phyloP scores from a whole-genome alignment of 305 asterid species.

The Caryopteris hybrid region DNA sequence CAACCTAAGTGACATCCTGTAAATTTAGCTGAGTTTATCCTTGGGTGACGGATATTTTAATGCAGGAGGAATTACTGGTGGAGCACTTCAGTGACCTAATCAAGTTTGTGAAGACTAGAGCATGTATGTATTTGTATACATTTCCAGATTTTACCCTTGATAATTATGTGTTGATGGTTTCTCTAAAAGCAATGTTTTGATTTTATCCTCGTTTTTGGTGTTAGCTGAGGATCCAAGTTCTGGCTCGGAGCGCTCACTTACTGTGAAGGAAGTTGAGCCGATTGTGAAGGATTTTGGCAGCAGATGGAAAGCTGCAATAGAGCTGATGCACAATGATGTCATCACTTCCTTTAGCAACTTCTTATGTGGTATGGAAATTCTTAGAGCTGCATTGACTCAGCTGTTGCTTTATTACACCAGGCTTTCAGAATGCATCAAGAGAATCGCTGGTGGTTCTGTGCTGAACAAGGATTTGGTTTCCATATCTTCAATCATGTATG shows the following conservation, averaged over 20 bases:
- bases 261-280: constrained; percentile 77
- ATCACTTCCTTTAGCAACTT: constrained; percentile 94
- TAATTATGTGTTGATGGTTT: background rate
- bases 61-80: constrained; percentile 84
- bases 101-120: constrained; percentile 91
- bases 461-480: constrained; percentile 96
- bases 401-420: constrained; percentile 88
- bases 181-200: too few relatives aligned
- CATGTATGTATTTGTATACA: constrained; percentile 43
- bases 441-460: constrained; percentile 68
- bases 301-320: constrained; percentile 96
- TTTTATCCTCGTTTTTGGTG: constrained; percentile 6
- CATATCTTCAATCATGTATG: constrained; percentile 85
- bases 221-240: constrained; percentile 75
- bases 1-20: background rate
- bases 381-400: constrained; percentile 94
- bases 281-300: constrained; percentile 91
- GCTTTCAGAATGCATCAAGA: constrained; percentile 85
- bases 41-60: constrained; percentile 12
- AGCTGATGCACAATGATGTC: constrained; percentile 94
- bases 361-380: constrained; percentile 92
- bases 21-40: background rate
- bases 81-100: constrained; percentile 88
- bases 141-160: background rate
- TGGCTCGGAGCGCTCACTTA: constrained; percentile 54